Percentiles rank a stretch among this genome's conserved stretches.
Evolutionary conservation across 2,329 filamentous ascomycete genomes (phyloP).

Genomic region (Graphilbum ipis-grandicollis): DNA sequence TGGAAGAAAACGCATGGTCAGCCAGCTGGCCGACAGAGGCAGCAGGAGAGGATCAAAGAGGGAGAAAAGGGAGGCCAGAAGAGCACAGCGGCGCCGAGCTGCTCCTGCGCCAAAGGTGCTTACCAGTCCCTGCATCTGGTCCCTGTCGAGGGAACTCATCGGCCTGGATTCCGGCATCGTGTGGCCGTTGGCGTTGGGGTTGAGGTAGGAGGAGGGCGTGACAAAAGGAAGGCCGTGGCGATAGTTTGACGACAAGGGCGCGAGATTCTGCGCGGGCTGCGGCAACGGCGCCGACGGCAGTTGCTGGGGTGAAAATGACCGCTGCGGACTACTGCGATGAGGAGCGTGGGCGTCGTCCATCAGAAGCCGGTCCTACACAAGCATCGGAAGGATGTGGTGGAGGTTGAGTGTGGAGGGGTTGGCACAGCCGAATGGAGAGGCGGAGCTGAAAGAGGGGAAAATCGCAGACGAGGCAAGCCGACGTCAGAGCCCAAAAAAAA

Average conservation of each 20-base stretch:
- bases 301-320: background rate
- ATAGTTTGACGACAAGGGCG: constrained; percentile 10
- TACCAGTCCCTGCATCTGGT: constrained; percentile 66
- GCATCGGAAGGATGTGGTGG: background rate
- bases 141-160: constrained; percentile 49
- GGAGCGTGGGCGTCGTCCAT: constrained; percentile 2
- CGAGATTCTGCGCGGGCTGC: background rate
- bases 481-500: no score
- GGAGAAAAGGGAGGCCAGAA: background rate
- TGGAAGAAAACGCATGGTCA: constrained; percentile 35
- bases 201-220: constrained; percentile 41
- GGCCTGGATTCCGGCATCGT: constrained; percentile 23
- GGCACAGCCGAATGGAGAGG: no score
- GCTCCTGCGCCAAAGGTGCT: constrained; percentile 10
- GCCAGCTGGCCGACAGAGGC: background rate
- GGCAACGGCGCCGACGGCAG: background rate
- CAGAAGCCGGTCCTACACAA: background rate
- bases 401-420: background rate
- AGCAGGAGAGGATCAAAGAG: background rate
- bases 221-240: constrained; percentile 38
- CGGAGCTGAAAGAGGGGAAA: no score
- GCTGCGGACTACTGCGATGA: background rate
- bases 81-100: no score
- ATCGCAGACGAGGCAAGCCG: no score
- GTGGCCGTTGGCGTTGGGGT: constrained; percentile 21